Evolutionary conservation across 2,329 filamentous ascomycete genomes (phyloP), one percentile per base, ranked within the genome.

Genomic region (Ophiostoma sp.): DNA sequence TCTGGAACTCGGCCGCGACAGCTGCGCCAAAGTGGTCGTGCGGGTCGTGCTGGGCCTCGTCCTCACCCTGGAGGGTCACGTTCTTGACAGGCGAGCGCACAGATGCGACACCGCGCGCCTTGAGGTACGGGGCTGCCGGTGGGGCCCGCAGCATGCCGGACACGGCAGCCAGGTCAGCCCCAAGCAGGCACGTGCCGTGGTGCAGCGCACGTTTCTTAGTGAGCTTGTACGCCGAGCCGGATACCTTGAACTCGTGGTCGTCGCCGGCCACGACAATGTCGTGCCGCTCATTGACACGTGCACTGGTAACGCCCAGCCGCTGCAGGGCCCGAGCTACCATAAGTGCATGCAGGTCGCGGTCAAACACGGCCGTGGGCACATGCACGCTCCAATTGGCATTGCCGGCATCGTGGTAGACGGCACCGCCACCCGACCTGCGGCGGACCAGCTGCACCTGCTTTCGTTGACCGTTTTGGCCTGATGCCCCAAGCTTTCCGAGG

Each of bases 381-480:
- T 96, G 96, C 69, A 98, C 92, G 77, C 90, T 91, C 84, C 94
- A 99, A 80, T 99, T 99, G 74, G 97, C 86, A 78, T 99, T 99
- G 69, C 94, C 94, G 60, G 84, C 80, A 78, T 98, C 95, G 79
- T 99, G 95, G 77, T 96, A 98, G 68, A 99, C 95, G 1, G 95
- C 89, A 65, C 95, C 95, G 67, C 95, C 95, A 36, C 95, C 95
- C 31, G 90, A 94, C 68, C 94, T 87, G 23, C 95, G 87, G 15
- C 95, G 89, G 5, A 99, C 92, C 15, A 97, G 87, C 71, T 84
- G 75, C 52, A 87, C 79, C 67, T 75, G 48, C 36, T 17, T 72
- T 44, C 13, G n/a, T 72, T 60, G 23, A 6, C 31, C 31, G 8
- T 66, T 8, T 23, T 76, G 10, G 10, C 52, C 52, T 4, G 52